Evolutionary conservation across 2,329 filamentous ascomycete genomes (phyloP).

Genomic region (Podosphaera xanthii): DNA sequence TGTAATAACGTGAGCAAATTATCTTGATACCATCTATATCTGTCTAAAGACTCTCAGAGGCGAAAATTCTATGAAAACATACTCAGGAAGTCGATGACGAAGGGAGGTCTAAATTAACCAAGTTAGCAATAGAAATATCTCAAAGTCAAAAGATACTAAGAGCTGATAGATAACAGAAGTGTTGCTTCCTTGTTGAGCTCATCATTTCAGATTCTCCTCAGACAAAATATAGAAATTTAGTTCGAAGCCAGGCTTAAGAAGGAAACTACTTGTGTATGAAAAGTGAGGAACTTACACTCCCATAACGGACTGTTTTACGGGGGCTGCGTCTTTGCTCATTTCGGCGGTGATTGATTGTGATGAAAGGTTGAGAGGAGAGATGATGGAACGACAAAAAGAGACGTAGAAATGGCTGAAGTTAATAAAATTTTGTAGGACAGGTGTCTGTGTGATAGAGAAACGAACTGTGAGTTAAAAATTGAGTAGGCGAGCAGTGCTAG

Average conservation of each 20-base stretch:
- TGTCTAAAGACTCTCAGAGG: too few relatives aligned
- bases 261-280: conserved; percentile 5
- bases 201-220: too few relatives aligned
- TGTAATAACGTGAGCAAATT: conserved; percentile 20
- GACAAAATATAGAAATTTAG: neutral
- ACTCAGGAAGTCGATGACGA: conserved; percentile 98
- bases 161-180: too few relatives aligned
- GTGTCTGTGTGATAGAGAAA: neutral
- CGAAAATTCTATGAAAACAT: conserved; percentile 26
- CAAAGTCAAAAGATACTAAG: too few relatives aligned
- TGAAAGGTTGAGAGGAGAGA: conserved; percentile 9
- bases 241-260: too few relatives aligned
- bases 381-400: conserved; percentile 4
- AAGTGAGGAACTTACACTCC: conserved; percentile 35
- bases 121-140: neutral
- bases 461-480: conserved; percentile 1
- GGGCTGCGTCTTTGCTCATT: conserved; percentile 25
- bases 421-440: conserved; percentile 3
- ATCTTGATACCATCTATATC: neutral
- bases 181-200: too few relatives aligned
- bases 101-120: conserved; percentile 36
- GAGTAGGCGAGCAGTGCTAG: conserved; percentile 2
- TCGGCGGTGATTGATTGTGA: conserved; percentile 9
- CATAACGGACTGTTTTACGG: conserved; percentile 33
- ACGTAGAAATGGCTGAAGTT: neutral